Percentiles rank a stretch among this genome's conserved stretches.
Evolutionary conservation across 2,329 filamentous ascomycete species (phyloP).

Genomic region (Aureobasidium zeae): DNA sequence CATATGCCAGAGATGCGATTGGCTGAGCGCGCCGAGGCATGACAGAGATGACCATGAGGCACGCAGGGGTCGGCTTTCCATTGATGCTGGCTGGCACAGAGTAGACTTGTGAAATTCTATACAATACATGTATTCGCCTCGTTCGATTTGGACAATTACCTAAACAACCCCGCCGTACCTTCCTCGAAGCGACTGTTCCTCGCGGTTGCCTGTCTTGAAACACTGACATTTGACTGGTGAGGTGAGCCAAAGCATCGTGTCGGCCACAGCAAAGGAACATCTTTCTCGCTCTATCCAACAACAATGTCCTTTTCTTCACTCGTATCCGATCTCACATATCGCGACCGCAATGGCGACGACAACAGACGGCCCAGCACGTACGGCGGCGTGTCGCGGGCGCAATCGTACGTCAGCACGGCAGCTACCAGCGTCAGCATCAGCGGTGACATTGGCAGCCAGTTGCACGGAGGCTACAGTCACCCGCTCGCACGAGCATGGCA

Average conservation of each 20-base stretch:
- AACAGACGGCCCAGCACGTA: slow-evolving; percentile 33
- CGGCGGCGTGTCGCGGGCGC: slow-evolving; percentile 31
- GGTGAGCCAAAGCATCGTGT: slow-evolving; percentile 8
- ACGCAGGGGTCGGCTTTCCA: too few species aligned
- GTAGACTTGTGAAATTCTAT: too few species aligned
- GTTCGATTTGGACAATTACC: too few species aligned
- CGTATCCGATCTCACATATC: slow-evolving; percentile 43
- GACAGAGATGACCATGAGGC: slow-evolving; percentile 1
- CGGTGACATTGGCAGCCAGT: slow-evolving; percentile 43
- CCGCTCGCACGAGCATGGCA: slow-evolving; percentile 44
- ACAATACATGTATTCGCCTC: too few species aligned
- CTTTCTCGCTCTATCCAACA: background rate
- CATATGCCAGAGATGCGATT: slow-evolving; percentile 3
- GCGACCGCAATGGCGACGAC: slow-evolving; percentile 35
- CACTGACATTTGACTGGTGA: too few species aligned
- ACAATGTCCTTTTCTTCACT: slow-evolving; percentile 45
- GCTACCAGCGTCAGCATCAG: slow-evolving; percentile 45
- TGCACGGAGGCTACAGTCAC: slow-evolving; percentile 45
- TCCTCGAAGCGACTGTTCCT: too few species aligned
- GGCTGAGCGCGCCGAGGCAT: slow-evolving; percentile 13
- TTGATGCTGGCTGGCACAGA: too few species aligned
- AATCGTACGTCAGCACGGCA: slow-evolving; percentile 43
- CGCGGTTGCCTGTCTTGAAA: too few species aligned
- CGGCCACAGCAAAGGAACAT: slow-evolving; percentile 7
- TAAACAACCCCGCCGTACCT: too few species aligned